phyloP scores from a whole-genome alignment of 306 rosid genomes.

The Castanea mollissima region DNA sequence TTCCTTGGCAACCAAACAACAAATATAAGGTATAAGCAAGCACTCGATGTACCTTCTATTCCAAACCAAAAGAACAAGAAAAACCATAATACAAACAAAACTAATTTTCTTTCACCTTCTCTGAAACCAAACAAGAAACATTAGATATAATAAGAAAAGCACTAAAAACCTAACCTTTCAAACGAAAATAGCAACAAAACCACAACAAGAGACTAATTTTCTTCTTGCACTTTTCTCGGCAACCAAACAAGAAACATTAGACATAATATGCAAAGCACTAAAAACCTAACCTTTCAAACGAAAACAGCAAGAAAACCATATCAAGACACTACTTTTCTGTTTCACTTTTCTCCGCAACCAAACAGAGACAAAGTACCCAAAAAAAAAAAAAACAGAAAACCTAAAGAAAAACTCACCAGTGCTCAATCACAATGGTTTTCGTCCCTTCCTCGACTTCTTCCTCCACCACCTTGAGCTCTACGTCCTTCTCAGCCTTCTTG shows the following conservation, averaged over 20 bases:
- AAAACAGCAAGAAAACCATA: not conserved
- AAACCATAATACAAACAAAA: too few species aligned
- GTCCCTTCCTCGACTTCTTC: not conserved
- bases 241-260: not conserved
- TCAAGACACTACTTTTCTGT: not conserved
- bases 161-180: not conserved
- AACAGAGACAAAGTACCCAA: not conserved
- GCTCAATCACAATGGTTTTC: constrained; percentile 47
- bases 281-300: not conserved
- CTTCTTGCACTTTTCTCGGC: not conserved
- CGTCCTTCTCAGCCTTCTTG: not conserved
- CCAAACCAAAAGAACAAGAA: not conserved
- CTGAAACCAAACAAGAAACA: not conserved
- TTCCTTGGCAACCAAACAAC: too few species aligned
- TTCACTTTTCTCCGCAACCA: not conserved
- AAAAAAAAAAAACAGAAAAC: too few species aligned
- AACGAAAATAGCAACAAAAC: not conserved
- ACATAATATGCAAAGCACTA: too few species aligned
- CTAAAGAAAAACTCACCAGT: constrained; percentile 31
- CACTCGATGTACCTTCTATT: not conserved
- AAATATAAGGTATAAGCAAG: too few species aligned
- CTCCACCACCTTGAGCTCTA: not conserved
- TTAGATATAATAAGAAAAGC: too few species aligned
- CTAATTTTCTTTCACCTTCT: not conserved
- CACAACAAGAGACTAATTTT: not conserved